Evolutionary conservation across 306 rosid species (phyloP), one percentile per base, ranked within the genome.

Genomic region (Pyrus communis): DNA sequence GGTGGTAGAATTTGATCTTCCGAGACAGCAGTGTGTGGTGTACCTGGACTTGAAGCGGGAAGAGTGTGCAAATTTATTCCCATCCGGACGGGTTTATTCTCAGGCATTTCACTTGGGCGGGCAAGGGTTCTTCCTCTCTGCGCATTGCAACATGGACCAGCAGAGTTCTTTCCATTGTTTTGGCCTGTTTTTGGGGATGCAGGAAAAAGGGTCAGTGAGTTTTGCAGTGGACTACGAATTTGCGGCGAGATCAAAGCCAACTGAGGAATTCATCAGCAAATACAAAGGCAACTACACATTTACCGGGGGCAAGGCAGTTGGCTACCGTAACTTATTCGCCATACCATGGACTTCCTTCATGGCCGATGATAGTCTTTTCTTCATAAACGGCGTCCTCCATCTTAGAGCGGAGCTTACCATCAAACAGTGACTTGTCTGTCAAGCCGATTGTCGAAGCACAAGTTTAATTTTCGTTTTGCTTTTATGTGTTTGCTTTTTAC

Each of bases 121-220:
- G 13, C 98, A 96, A 79, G 99, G 99, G 33, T 96, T 96, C 83
- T 96, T 96, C 76, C 91, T 96, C 3, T 96, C 99, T 19, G 98
- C 99, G 1, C 99, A 96, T 80, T 96, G 99, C 86, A 92, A 96
- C 89, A 92, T 96, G 99, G 98, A 96, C 84, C 99, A 96, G 81
- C 97, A 92, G 76, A 87, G 93, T 73, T 91, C 98, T 43, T 92
- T 91, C 87, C 97, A 92, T 62, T 96, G 99, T 84, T 96, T 96
- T 68, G 99, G 99, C 38, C 87, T 96, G 35, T 96, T 96, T 75
- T 30, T 96, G 67, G 99, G 99, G 81, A 96, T 96, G 99, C 99
- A 96, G 84, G 98, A 96, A 77, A 96, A 88, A 77, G 98, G 99
- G 14, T 96, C 99, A 0, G 93, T 92, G 15, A 88, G 93, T 78